Percentiles rank a stretch among this genome's conserved stretches.
Evolutionary conservation across 306 rosid genomes (phyloP).

Genomic region (cucumber (Cucumis sativus)): Cucumber_9930_V3 NC_026659.2:9839501-9840000

Average conservation of each 20-base stretch:
- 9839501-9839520: too few species aligned
- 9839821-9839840: too few species aligned
- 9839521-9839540: too few species aligned
- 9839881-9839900: neutral
- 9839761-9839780: neutral
- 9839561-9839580: too few species aligned
- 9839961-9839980: neutral
- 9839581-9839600: too few species aligned
- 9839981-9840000: constrained; percentile 64
- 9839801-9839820: too few species aligned
- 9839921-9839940: neutral
- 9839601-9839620: too few species aligned
- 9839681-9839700: neutral
- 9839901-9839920: neutral
- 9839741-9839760: neutral
- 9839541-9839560: too few species aligned
- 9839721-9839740: neutral
- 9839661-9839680: neutral
- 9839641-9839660: neutral
- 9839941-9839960: neutral
- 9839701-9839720: neutral
- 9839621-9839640: neutral
- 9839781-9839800: neutral
- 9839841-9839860: too few species aligned
- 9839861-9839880: neutral